Conservation (phyloP, 495 filamentous ascomycete species). For the Penicillium verhagenii region DNA sequence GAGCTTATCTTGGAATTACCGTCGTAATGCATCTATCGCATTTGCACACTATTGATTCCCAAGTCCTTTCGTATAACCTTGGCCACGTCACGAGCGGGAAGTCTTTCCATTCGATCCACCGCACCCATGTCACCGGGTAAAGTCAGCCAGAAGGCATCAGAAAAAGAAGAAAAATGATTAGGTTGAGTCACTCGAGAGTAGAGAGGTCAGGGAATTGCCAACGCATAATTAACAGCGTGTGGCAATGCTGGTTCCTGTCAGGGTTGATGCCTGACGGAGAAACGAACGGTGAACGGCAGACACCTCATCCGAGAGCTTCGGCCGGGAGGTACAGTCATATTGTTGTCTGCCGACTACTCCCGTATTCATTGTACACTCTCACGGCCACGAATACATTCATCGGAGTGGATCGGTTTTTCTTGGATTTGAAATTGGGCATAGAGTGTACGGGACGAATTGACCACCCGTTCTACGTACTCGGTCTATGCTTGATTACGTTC, state of each 20-base stretch:
- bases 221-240: background rate
- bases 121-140: background rate
- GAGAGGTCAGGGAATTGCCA: background rate
- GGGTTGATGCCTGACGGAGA: background rate
- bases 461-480: background rate
- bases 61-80: background rate
- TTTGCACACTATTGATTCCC: background rate
- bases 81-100: background rate
- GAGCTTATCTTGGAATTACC: background rate
- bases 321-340: background rate
- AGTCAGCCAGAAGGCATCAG: background rate
- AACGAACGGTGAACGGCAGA: background rate
- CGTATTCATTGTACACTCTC: too few relatives aligned
- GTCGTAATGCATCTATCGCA: background rate
- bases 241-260: background rate
- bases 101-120: background rate
- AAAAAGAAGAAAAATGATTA: background rate
- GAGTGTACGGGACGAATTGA: background rate
- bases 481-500: background rate
- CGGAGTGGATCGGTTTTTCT: background rate
- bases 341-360: background rate
- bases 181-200: background rate
- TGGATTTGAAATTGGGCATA: background rate
- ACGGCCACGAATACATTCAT: background rate
- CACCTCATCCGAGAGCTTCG: background rate